A percentile compares a stretch with the other conserved stretches of the same genome.
These are phyloP conservation scores for Pseudozyma sp. DNA, from an alignment of 1,284 basidiomycete genomes.

Conservation along the genomic window DNA sequence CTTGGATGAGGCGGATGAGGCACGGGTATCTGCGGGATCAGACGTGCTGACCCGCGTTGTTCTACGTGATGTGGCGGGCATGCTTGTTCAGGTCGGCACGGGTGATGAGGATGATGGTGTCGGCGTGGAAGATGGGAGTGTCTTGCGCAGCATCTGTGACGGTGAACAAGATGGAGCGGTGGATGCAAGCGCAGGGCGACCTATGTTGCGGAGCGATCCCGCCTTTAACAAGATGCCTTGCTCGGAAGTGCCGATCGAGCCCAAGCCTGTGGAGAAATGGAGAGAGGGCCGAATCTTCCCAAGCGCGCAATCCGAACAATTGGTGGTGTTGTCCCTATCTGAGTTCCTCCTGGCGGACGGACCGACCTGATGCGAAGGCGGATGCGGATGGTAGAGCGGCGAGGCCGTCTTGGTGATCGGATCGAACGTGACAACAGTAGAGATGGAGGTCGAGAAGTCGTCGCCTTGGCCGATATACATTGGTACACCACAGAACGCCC, in stretches of 20 bases:
- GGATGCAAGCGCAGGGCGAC: neutral
- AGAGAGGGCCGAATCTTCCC: too few species aligned
- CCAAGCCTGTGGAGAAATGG: neutral
- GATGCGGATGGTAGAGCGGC: slow-evolving; percentile 1
- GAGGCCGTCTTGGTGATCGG: slow-evolving; percentile 1
- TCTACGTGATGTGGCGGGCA: slow-evolving; percentile 33
- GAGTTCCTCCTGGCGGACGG: neutral
- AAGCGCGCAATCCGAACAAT: neutral
- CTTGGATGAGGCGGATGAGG: slow-evolving; percentile 20
- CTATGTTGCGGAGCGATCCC: too few species aligned
- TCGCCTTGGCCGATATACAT: slow-evolving; percentile 14
- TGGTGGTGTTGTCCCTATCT: neutral
- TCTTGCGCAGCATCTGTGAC: slow-evolving; percentile 31
- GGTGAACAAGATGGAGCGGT: slow-evolving; percentile 4
- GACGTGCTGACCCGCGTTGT: slow-evolving; percentile 42
- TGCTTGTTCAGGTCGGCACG: slow-evolving; percentile 23
- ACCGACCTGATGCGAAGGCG: slow-evolving; percentile 1
- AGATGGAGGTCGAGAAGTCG: slow-evolving; percentile 33
- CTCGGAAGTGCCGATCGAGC: neutral
- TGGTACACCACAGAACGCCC: neutral
- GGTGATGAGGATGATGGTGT: slow-evolving; percentile 9
- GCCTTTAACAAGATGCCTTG: too few species aligned
- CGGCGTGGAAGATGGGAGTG: slow-evolving; percentile 1
- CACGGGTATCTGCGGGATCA: slow-evolving; percentile 24
- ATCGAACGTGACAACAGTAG: neutral